Evolutionary conservation across 768 basidiomycete species (phyloP), one percentile per base, ranked within the genome.

Genomic region (Lactifluus rugatus): DNA sequence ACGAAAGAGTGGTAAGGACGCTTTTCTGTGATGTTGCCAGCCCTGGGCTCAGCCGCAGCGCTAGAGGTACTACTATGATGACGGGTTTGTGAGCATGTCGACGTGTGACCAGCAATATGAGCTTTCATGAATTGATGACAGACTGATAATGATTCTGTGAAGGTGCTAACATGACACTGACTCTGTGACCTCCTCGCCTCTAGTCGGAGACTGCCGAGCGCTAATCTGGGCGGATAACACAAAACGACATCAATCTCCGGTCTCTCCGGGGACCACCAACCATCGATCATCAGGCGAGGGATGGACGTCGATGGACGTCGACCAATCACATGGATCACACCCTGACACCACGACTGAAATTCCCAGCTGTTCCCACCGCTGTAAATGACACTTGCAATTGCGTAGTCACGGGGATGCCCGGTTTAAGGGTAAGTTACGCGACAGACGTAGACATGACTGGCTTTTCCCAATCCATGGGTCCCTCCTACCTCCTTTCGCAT

Each of bases 1-100:
- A 60, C 59, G 59, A 60, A 56, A 60, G 48, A 60, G 54, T 41
- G 59, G 59, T 60, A 60, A 55, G 34, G 36, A 16, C 11, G 42
- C n/a, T n/a, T n/a, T n/a, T n/a, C n/a, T 44, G 16, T 28, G 23
- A 44, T 39, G 48, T n/a, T 44, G 56, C 17, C 21, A 41, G 25
- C 56, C 50, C 45, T 50, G 57, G 50, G 39, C 36, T 21, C 34
- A 23, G 34, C 50, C 48, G 28, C n/a, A 41, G 28, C 28, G 19
- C 13, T 11, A 45, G 32, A 25, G 26, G 28, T 48, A 26, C 13
- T 10, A 13, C 45, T 39, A 31, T 34, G 16, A 16, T 9, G 21
- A 23, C 10, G 16, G 19, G 26, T 19, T 23, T 39, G 45, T 32
- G n/a, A 31, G 16, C n/a, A 9, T 5, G 34, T 36, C 34, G 6